Evolutionary conservation across 2,329 filamentous ascomycete genomes (phyloP).

Genomic region (Aspergillus novofumigatus): DNA sequence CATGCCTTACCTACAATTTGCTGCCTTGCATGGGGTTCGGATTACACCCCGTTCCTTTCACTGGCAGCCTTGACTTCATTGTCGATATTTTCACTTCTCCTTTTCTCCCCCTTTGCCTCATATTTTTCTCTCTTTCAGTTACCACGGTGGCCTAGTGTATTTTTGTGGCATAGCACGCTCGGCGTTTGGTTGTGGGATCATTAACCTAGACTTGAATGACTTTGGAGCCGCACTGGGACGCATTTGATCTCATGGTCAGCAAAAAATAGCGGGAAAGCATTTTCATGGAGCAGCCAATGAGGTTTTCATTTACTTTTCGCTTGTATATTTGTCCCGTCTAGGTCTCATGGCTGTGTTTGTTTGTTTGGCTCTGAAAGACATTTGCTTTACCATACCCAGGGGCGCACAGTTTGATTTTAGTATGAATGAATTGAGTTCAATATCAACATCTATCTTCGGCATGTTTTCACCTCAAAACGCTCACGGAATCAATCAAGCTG

Average conservation of each 20-base stretch:
- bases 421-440: slow-evolving; percentile 9
- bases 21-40: not conserved
- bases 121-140: slow-evolving; percentile 15
- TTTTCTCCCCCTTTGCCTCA: slow-evolving; percentile 15
- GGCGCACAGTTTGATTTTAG: slow-evolving; percentile 19
- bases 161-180: slow-evolving; percentile 35
- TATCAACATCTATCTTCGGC: not conserved
- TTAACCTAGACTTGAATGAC: slow-evolving; percentile 35
- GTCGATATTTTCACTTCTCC: slow-evolving; percentile 15
- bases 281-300: slow-evolving; percentile 29
- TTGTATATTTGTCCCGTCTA: slow-evolving; percentile 23
- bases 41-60: not conserved
- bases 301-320: slow-evolving; percentile 10
- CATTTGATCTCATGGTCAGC: slow-evolving; percentile 32
- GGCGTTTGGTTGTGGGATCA: slow-evolving; percentile 32
- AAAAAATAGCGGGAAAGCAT: slow-evolving; percentile 31
- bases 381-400: slow-evolving; percentile 23
- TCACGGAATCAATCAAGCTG: not conserved
- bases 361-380: slow-evolving; percentile 22
- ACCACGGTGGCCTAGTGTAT: slow-evolving; percentile 24
- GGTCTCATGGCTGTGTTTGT: slow-evolving; percentile 20
- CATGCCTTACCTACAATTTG: not conserved
- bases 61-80: slow-evolving; percentile 6
- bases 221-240: slow-evolving; percentile 30
- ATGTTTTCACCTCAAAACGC: not conserved